Conservation (phyloP, 495 filamentous ascomycete genomes). For the Penicillium bialowiezense region DNA sequence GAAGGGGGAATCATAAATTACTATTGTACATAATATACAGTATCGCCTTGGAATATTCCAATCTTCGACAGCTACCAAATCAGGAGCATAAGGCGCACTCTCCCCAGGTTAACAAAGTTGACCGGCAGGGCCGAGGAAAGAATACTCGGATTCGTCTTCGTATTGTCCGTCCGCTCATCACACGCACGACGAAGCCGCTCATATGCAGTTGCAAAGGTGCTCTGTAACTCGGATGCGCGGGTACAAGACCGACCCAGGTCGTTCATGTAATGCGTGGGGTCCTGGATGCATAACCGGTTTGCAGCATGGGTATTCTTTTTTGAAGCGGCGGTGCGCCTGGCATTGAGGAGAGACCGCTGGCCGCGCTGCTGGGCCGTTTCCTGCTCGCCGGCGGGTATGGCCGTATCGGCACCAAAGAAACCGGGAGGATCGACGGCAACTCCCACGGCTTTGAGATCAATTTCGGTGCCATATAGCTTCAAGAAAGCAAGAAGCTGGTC, state of each 20-base stretch:
- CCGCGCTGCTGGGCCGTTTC: conserved; percentile 32
- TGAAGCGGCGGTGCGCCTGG: conserved; percentile 30
- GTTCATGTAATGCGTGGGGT: conserved; percentile 55
- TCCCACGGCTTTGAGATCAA: conserved; percentile 45
- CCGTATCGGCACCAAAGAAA: conserved; percentile 33
- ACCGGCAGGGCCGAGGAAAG: conserved; percentile 27
- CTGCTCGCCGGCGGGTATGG: neutral
- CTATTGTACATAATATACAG: neutral
- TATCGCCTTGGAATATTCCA: neutral
- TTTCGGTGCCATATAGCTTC: conserved; percentile 41
- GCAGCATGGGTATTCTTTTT: conserved; percentile 26
- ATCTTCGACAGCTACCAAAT: neutral
- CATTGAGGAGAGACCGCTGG: conserved; percentile 36
- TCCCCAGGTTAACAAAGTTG: conserved; percentile 35
- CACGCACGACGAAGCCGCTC: conserved; percentile 17
- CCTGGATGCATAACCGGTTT: conserved; percentile 52
- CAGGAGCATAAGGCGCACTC: conserved; percentile 11
- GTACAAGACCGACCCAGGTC: conserved; percentile 49
- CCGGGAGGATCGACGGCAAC: conserved; percentile 50
- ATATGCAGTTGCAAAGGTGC: conserved; percentile 23
- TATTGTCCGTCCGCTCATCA: conserved; percentile 17
- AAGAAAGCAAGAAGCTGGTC: conserved; percentile 50
- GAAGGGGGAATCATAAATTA: neutral
- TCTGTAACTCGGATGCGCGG: conserved; percentile 31
- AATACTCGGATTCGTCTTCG: conserved; percentile 18